Conservation (phyloP, 2,329 filamentous ascomycete species). For the Diaporthe ampelina region DNA sequence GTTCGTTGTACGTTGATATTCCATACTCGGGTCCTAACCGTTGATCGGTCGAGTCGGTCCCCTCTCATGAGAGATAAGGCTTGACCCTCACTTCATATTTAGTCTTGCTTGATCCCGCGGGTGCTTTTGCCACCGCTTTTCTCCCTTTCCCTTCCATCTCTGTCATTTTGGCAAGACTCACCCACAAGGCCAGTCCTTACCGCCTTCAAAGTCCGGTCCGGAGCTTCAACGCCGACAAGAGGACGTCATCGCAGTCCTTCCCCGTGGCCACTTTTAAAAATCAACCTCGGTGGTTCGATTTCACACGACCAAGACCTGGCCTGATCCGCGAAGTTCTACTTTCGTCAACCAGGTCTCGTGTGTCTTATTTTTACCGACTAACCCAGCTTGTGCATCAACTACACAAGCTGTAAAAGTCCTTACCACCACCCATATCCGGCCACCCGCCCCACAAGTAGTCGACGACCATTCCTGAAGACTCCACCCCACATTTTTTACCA, state of each 20-base stretch:
- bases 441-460: conserved; percentile 21
- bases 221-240: conserved; percentile 21
- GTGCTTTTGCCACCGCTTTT: neutral
- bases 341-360: conserved; percentile 10
- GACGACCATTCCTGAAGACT: conserved; percentile 30
- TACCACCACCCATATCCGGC: neutral
- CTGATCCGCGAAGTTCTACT: neutral
- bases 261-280: conserved; percentile 28
- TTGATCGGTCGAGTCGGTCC: conserved; percentile 23
- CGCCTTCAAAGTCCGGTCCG: conserved; percentile 22
- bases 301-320: conserved; percentile 9
- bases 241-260: conserved; percentile 31
- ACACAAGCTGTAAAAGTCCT: conserved; percentile 2
- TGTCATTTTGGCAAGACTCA: conserved; percentile 25
- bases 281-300: conserved; percentile 14
- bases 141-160: neutral
- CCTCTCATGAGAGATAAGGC: conserved; percentile 22
- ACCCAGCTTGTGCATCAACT: conserved; percentile 17
- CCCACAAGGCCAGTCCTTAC: conserved; percentile 5
- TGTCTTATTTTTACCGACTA: neutral
- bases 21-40: conserved; percentile 21
- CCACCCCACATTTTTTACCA: neutral
- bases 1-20: conserved; percentile 23
- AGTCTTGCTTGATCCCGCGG: conserved; percentile 14
- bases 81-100: conserved; percentile 31